Evolutionary conservation across 768 basidiomycete genomes (phyloP), one percentile per base, ranked within the genome.

Genomic region (Lactarius hatsudake): DNA sequence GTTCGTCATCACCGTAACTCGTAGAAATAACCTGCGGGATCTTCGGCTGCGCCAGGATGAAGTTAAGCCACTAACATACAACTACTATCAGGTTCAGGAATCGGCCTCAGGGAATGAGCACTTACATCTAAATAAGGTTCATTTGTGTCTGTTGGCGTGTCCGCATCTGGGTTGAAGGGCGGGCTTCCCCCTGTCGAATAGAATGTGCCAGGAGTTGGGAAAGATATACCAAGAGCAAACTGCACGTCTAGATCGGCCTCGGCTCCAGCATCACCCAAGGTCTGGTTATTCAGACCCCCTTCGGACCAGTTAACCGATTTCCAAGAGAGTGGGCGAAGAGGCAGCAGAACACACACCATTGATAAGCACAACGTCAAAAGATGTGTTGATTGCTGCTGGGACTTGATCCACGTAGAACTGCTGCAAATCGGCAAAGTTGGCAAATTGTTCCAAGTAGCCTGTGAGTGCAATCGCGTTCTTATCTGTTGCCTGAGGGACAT

Each of bases 171-270:
- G 13, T 76, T 80, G 75, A 83, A 89, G 23, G 86, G 87, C 2
- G 88, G 86, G 5, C 78, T 69, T 5, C 90, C 89, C 13, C 79
- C 82, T 28, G 88, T 90, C 0, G 88, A 84, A 70, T 79, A 90
- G 70, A 86, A 87, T 5, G 82, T 85, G 8, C 77, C 79, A 3
- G 83, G 83, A 7, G 83, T 88, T 1, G 89, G 89, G 72, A 82
- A 82, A 5, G 86, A 79, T 30, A 91, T 64, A 20, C 89, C 90
- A 66, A 83, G 86, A 1, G 83, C 87, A 74, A 86, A 88, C 71
- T 90, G 88, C 4, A 83, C 81, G 69, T 91, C 89, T 34, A 91
- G 76, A 69, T 87, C 81, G 4, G 89, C 90, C 74, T 93, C 91
- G 4, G 65, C 72, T 2, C 89, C 88, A 17, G 89, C 85, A 15